phyloP scores from a whole-genome alignment of 2,329 filamentous ascomycete genomes.

The Colletotrichum spinosum region DNA sequence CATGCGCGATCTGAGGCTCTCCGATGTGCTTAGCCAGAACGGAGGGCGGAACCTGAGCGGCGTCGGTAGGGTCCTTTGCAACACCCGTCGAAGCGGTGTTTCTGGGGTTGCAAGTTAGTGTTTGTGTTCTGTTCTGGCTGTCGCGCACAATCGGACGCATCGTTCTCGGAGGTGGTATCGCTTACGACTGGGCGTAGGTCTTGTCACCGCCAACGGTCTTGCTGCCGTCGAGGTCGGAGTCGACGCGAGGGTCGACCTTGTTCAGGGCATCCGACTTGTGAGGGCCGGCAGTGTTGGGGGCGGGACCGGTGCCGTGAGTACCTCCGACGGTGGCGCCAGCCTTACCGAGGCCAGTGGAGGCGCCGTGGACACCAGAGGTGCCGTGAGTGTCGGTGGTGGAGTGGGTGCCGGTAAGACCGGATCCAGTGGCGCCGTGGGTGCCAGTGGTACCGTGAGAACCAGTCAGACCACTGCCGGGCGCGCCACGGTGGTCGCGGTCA shows the following conservation, averaged over 20 bases:
- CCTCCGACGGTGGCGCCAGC: slow-evolving; percentile 40
- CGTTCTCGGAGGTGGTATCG: slow-evolving; percentile 32
- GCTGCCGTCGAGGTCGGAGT: slow-evolving; percentile 65
- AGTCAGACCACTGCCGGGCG: slow-evolving; percentile 38
- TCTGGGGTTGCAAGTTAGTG: slow-evolving; percentile 33
- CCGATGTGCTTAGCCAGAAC: slow-evolving; percentile 61
- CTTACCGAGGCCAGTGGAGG: slow-evolving; percentile 50
- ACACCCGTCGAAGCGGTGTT: slow-evolving; percentile 26
- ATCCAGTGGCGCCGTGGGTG: slow-evolving; percentile 47
- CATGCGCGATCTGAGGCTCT: slow-evolving; percentile 58
- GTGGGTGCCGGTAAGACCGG: slow-evolving; percentile 46
- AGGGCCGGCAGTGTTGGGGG: slow-evolving; percentile 50
- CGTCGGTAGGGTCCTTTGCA: slow-evolving; percentile 63
- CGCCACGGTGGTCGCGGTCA: slow-evolving; percentile 54
- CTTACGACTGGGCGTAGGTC: slow-evolving; percentile 54
- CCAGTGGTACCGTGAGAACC: slow-evolving; percentile 33
- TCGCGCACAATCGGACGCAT: slow-evolving; percentile 13
- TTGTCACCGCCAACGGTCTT: slow-evolving; percentile 67
- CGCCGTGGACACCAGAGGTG: slow-evolving; percentile 47
- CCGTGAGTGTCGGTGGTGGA: slow-evolving; percentile 40
- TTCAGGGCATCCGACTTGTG: slow-evolving; percentile 66
- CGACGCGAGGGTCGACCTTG: slow-evolving; percentile 67
- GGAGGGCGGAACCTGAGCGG: slow-evolving; percentile 68
- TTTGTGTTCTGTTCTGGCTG: slow-evolving; percentile 31
- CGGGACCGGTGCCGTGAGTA: slow-evolving; percentile 43